Conservation (phyloP, 1,284 basidiomycete species). For the Tilletia setariae region DNA sequence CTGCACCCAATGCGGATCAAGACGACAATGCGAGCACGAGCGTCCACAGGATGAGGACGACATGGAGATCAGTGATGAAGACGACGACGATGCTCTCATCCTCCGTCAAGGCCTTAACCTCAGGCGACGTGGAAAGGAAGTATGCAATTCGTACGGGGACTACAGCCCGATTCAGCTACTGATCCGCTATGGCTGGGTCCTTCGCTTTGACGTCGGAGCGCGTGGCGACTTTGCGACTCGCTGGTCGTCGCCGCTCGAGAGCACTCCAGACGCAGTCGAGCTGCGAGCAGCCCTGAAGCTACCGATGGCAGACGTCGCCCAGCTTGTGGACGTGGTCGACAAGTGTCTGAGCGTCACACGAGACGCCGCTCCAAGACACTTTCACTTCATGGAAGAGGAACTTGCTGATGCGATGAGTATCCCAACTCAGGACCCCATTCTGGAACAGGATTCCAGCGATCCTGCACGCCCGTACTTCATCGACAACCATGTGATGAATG, state of each 20-base stretch:
- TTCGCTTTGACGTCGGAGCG: neutral
- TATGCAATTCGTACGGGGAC: conserved; percentile 1
- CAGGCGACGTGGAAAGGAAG: no score
- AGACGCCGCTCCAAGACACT: neutral
- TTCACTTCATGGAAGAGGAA: neutral
- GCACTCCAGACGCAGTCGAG: neutral
- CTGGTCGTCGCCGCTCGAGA: neutral
- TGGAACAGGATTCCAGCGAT: neutral
- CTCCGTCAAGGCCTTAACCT: neutral
- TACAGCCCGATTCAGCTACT: neutral
- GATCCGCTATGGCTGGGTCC: neutral
- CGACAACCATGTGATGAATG: neutral
- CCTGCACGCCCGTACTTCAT: neutral
- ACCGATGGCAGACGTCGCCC: neutral
- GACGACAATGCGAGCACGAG: conserved; percentile 11
- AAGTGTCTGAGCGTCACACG: neutral
- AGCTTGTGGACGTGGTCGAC: neutral
- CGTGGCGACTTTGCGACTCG: neutral
- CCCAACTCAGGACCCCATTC: neutral
- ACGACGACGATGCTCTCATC: neutral
- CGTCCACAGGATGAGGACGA: neutral
- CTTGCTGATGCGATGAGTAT: neutral
- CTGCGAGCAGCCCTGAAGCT: neutral
- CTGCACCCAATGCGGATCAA: conserved; percentile 38
- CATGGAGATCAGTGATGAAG: neutral